phyloP scores from a whole-genome alignment of 108 stramenopile genomes.

The Discostella pseudostelligera region DNA sequence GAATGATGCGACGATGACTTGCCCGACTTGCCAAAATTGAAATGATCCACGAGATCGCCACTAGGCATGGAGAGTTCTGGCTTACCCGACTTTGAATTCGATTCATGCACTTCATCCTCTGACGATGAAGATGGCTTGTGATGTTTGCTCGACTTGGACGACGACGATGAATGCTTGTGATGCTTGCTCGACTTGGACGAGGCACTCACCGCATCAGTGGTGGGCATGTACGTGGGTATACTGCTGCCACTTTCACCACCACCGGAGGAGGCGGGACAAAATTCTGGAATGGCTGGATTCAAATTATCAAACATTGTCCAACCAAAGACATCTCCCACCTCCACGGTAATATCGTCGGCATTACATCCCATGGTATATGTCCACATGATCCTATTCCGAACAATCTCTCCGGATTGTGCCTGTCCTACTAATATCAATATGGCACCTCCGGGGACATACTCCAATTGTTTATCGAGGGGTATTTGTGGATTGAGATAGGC shows the following conservation, averaged over 20 bases:
- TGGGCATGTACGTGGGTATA: neutral
- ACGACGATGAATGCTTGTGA: neutral
- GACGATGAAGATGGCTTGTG: neutral
- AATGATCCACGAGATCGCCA: neutral
- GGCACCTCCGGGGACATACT: slow-evolving; percentile 34
- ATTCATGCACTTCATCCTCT: neutral
- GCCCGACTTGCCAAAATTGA: neutral
- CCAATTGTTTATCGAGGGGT: slow-evolving; percentile 38
- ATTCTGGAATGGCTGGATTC: slow-evolving; percentile 36
- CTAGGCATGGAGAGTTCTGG: neutral
- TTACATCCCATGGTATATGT: slow-evolving; percentile 45
- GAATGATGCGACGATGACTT: neutral
- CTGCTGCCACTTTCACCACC: neutral
- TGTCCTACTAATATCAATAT: slow-evolving; percentile 30
- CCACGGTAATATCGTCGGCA: slow-evolving; percentile 15
- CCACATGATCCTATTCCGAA: slow-evolving; percentile 45
- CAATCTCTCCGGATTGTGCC: slow-evolving; percentile 31
- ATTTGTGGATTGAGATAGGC: slow-evolving; percentile 30
- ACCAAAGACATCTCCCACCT: slow-evolving; percentile 40
- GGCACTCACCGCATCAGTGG: neutral
- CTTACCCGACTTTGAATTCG: neutral
- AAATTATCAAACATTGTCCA: slow-evolving; percentile 43
- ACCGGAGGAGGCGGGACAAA: slow-evolving; percentile 22
- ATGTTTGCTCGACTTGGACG: neutral
- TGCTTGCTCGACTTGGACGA: slow-evolving; percentile 3